Base-by-base conservation (phyloP, 75 land plant genomes). In the Pinus albicaulis region DNA sequence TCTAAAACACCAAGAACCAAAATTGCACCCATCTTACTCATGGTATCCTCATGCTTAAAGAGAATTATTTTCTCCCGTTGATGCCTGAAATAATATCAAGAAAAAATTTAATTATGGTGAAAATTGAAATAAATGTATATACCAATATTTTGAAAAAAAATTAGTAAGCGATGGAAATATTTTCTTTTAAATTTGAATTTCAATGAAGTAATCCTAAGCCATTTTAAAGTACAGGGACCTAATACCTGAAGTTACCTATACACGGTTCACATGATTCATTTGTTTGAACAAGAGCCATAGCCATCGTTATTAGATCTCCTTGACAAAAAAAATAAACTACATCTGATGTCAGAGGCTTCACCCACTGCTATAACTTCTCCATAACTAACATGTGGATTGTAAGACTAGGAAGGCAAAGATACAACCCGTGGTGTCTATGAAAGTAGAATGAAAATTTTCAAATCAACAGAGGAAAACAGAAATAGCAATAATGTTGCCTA, bases 1-100 rank as follows among this genome's bases (percentile, higher is more conserved):
- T 86, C 86, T 44, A 86, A 72, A 56, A 86, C 79, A 3, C 88
- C 85, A 57, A 71, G 68, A 14, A 85, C 88, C 55, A 86, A 73
- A 36, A 83, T 86, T 10, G 86, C 86, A 31, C 86, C 88, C 88
- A 86, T 86, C 78, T 83, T 86, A 76, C 86, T 86, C 88, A 83
- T 86, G 25, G 88, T 86, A 62, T 86, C 88, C 69, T 86, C 88
- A 68, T 86, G 88, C 38, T 86, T 86, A 71, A 83, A 85, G 5
- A 75, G 62, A 20, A 86, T 80, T 15, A 83, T 86, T 55, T 86
- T 86, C 75, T 86, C 88, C 4, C 79, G 78, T 74, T 86, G 88
- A 23, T 82, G 78, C 82, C 83, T 82, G 58, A 66, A 57, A 31
- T 5, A 26, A 38, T 66, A 41, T 19, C 20, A 38, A 66, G 70